Base-by-base conservation (phyloP, 352 stramenopile genomes). In the Pythium brachiatum region DNA sequence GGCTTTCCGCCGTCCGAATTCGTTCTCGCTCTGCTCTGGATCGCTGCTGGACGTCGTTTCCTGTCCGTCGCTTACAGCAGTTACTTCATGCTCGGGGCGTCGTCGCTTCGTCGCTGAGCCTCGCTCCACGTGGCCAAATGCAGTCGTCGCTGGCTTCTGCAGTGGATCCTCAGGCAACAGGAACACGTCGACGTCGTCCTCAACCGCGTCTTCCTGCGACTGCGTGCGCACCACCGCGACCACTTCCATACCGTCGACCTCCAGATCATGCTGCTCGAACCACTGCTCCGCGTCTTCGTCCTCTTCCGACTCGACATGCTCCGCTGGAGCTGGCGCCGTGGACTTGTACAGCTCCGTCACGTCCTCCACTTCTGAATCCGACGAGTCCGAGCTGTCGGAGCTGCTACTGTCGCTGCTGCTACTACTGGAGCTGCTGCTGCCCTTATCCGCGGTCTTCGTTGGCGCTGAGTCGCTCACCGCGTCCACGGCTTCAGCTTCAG, bases 31-130 rank as follows among this genome's bases (percentile, higher is more conserved):
- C 21, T 50, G 29, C 27, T 67, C 64, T 2, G 34, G 31, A 32
- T 66, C 58, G 39, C 50, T 66, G 34, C 58, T 67, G 23, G 64
- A 70, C 3, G 43, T 62, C 9, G 57, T 66, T 26, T 66, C 64
- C 23, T 63, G 52, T 2, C 53, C 56, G 16, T 38, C 36, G 23
- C 46, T 65, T 26, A 15, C 39, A n/a, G 9, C 27, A 2, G 50
- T 31, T 7, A n/a, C 12, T 11, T 46, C 55, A 16, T 61, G 43
- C 36, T 66, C 34, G 3, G 53, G 39, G 1, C 52, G 64, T 18
- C 29, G 53, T 21, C 64, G 58, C 58, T 71, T 71, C 34, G 43
- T 59, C 5, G 72, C 64, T 2, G 71, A 84, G 25, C 70, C 74
- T 4, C 41, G 41, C 36, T 62, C 61, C 1, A 59, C 15, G 11